These are phyloP conservation scores for Tubosaeta sp. DNA, from an alignment of 768 basidiomycete species.

Conservation along the genomic window DNA sequence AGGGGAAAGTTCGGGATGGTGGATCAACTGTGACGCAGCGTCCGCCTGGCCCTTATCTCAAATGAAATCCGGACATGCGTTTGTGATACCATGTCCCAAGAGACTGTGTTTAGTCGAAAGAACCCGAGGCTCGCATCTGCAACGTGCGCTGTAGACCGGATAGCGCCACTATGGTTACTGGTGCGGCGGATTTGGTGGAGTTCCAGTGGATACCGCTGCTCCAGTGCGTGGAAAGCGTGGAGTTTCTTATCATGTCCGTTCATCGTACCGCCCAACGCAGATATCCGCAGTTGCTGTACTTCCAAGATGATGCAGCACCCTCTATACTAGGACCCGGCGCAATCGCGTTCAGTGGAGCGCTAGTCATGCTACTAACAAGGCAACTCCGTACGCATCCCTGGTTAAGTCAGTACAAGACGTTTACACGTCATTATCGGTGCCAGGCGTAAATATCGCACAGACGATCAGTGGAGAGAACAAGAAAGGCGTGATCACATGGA, in stretches of 20 bases:
- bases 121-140: background rate
- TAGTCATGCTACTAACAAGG: background rate
- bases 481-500: background rate
- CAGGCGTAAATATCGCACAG: background rate
- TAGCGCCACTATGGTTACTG: background rate
- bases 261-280: background rate
- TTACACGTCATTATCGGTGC: conserved; percentile 1
- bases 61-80: background rate
- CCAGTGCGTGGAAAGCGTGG: background rate
- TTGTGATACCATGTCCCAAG: background rate
- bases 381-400: background rate
- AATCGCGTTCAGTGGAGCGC: background rate
- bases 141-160: background rate
- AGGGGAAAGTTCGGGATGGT: background rate
- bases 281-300: background rate
- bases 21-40: background rate
- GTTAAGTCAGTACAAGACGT: background rate
- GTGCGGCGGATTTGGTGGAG: background rate
- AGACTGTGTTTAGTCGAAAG: background rate
- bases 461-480: background rate
- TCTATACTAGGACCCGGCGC: background rate
- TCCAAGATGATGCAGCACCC: background rate
- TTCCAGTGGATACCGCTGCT: background rate
- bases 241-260: conserved; percentile 3
- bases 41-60: background rate